Evolutionary conservation across 2,329 filamentous ascomycete species (phyloP).

Genomic region (Alternaria longipes): DNA sequence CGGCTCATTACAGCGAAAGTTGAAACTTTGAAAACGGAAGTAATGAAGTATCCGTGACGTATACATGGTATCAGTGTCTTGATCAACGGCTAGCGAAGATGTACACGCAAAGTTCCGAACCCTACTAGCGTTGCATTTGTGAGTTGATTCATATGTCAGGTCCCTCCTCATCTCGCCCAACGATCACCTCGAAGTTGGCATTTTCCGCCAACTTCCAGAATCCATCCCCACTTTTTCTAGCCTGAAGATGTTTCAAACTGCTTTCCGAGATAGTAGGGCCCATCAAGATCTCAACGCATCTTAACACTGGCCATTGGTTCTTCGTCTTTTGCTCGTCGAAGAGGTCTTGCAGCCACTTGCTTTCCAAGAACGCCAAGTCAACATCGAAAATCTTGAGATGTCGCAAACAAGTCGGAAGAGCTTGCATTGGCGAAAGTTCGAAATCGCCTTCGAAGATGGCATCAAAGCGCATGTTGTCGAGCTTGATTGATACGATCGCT

Average conservation of each 20-base stretch:
- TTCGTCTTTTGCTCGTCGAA: conserved; percentile 11
- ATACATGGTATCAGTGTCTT: no score
- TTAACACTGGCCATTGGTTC: conserved; percentile 10
- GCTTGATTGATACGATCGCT: conserved; percentile 23
- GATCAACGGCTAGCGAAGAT: no score
- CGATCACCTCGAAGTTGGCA: background rate
- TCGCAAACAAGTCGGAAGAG: conserved; percentile 13
- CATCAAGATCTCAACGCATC: conserved; percentile 14
- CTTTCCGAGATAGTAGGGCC: background rate
- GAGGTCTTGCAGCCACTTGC: conserved; percentile 16
- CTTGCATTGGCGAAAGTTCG: conserved; percentile 13
- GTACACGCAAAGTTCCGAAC: no score
- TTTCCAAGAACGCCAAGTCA: conserved; percentile 11
- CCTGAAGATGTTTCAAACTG: background rate
- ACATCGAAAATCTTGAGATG: conserved; percentile 24
- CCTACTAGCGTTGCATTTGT: no score
- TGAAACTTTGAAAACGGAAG: background rate
- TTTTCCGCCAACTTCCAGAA: conserved; percentile 7
- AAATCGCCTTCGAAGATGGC: conserved; percentile 18
- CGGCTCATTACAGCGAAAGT: background rate
- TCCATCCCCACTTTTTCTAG: background rate
- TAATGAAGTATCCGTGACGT: background rate
- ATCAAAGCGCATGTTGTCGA: conserved; percentile 25
- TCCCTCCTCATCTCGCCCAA: conserved; percentile 1
- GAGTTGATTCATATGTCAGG: background rate